Percentiles rank a stretch among this genome's conserved stretches.
These are phyloP conservation scores for Sphagnum fallax DNA, from an alignment of 228 moss, liverwort and hornwort species.

Conservation along the genomic window DNA sequence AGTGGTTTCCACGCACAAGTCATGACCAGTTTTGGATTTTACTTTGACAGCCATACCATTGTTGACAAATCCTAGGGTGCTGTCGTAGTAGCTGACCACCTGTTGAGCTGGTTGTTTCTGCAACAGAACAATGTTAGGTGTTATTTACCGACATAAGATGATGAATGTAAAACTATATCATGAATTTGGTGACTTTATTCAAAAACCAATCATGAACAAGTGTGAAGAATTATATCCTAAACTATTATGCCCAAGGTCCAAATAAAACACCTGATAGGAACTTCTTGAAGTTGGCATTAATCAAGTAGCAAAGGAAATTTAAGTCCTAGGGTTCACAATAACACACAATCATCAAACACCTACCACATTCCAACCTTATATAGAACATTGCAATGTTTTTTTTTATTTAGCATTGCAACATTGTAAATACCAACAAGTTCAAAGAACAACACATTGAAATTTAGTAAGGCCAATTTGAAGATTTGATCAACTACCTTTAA, in stretches of 20 bases:
- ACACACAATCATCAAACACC: no score
- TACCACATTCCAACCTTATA: no score
- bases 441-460: not conserved
- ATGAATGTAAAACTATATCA: not conserved
- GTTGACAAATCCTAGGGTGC: conserved; percentile 1
- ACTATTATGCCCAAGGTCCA: not conserved
- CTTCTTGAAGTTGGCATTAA: no score
- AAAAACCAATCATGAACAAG: not conserved
- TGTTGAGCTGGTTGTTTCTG: not conserved
- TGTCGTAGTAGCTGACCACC: not conserved
- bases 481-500: not conserved
- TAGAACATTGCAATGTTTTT: no score
- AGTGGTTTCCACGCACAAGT: not conserved
- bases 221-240: not conserved
- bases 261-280: no score
- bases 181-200: not conserved
- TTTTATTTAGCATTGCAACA: not conserved
- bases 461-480: not conserved
- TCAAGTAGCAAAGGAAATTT: not conserved
- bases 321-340: not conserved
- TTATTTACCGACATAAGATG: not conserved
- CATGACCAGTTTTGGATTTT: not conserved
- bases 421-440: not conserved
- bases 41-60: not conserved
- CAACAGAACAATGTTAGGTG: not conserved